phyloP scores from a whole-genome alignment of 2,329 filamentous ascomycete species.

The Clarireedia homoeocarpa region DNA sequence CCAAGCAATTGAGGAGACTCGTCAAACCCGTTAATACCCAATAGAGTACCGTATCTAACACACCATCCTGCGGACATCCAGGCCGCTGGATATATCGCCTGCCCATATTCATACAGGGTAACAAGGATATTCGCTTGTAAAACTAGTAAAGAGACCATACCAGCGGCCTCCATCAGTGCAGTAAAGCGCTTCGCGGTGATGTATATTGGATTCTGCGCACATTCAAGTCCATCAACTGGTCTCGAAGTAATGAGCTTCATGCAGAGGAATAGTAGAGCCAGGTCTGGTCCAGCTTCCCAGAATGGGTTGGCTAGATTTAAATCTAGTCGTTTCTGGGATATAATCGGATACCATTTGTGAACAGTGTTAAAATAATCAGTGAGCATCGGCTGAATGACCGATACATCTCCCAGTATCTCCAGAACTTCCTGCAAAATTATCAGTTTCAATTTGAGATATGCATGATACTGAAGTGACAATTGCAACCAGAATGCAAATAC shows the following conservation, averaged over 20 bases:
- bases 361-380: conserved; percentile 37
- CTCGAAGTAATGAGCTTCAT: conserved; percentile 39
- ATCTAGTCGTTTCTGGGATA: conserved; percentile 38
- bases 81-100: conserved; percentile 42
- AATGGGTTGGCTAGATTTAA: conserved; percentile 33
- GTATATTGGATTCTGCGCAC: conserved; percentile 35
- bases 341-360: conserved; percentile 41
- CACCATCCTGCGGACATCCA: conserved; percentile 41
- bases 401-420: conserved; percentile 33
- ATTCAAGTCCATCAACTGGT: conserved; percentile 30
- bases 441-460: not conserved
- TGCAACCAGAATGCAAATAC: not conserved
- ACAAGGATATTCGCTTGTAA: conserved; percentile 40
- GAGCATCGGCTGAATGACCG: conserved; percentile 32
- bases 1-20: conserved; percentile 33
- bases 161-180: conserved; percentile 34
- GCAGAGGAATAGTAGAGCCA: conserved; percentile 39
- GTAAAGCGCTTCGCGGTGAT: conserved; percentile 36
- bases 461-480: too few species aligned
- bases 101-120: conserved; percentile 40
- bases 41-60: conserved; percentile 37
- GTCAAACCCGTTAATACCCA: conserved; percentile 35
- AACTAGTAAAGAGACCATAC: conserved; percentile 35
- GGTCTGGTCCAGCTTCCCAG: conserved; percentile 38
- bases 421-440: conserved; percentile 30